Percentiles rank a stretch among this genome's conserved stretches.
phyloP scores from a whole-genome alignment of 2,329 filamentous ascomycete genomes.

The Colletotrichum falcatum region DNA sequence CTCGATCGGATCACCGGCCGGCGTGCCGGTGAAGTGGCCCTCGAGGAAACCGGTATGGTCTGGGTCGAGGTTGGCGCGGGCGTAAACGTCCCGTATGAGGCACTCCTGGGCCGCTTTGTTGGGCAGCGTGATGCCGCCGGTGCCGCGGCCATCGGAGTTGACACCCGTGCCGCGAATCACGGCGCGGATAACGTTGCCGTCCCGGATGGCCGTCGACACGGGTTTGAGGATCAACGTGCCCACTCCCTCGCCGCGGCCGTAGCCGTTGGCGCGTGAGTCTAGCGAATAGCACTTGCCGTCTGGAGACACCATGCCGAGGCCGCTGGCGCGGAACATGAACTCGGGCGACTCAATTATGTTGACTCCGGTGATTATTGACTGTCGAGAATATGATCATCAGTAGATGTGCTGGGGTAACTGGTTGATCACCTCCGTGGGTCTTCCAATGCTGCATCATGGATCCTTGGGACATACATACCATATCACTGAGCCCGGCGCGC shows the following conservation, averaged over 20 bases:
- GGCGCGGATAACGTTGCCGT: slow-evolving; percentile 52
- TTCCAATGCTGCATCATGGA: too few relatives aligned
- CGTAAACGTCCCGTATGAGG: slow-evolving; percentile 54
- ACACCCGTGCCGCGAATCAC: slow-evolving; percentile 50
- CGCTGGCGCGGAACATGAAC: slow-evolving; percentile 43
- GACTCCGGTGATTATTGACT: slow-evolving; percentile 43
- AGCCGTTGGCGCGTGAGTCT: slow-evolving; percentile 4
- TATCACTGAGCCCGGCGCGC: slow-evolving; percentile 46
- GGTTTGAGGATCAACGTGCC: slow-evolving; percentile 59
- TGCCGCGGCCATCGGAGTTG: slow-evolving; percentile 57
- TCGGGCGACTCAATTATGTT: slow-evolving; percentile 42
- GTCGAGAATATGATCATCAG: neutral
- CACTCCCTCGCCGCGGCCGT: slow-evolving; percentile 1
- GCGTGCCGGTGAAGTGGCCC: slow-evolving; percentile 67
- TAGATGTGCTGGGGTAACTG: too few relatives aligned
- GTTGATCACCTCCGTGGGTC: neutral
- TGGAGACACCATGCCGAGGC: slow-evolving; percentile 34
- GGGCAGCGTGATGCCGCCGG: slow-evolving; percentile 52
- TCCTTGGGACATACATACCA: slow-evolving; percentile 40
- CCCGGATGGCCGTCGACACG: slow-evolving; percentile 55
- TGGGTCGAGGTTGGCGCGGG: slow-evolving; percentile 43
- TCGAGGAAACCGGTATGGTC: slow-evolving; percentile 52
- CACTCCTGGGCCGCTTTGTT: slow-evolving; percentile 46
- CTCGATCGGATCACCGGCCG: slow-evolving; percentile 66
- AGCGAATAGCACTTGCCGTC: slow-evolving; percentile 6